Percentiles rank a stretch among this genome's conserved stretches.
phyloP scores from a whole-genome alignment of 805 yeast species.

The Candida peoriensis region DNA sequence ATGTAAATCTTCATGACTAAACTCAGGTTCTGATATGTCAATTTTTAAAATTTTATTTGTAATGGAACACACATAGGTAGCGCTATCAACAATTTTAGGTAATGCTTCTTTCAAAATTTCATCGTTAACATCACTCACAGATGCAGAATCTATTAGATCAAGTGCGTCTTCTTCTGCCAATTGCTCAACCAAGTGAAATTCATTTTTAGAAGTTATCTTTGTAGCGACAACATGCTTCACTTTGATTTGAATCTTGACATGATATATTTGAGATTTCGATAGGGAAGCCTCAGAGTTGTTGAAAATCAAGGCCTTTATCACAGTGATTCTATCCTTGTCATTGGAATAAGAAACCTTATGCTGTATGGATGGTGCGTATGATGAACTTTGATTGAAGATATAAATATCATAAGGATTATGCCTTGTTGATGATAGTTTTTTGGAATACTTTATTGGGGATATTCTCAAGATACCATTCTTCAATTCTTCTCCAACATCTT shows the following conservation, averaged over 20 bases:
- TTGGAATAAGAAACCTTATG: constrained; percentile 12
- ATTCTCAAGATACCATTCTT: constrained; percentile 25
- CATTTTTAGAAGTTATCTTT: constrained; percentile 24
- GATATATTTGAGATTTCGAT: constrained; percentile 24
- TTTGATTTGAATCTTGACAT: constrained; percentile 32
- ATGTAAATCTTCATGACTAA: constrained; percentile 40
- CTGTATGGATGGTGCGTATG: constrained; percentile 22
- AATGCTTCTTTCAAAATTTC: constrained; percentile 18
- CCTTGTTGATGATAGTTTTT: constrained; percentile 15
- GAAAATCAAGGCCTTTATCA: constrained; percentile 25
- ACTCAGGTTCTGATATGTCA: constrained; percentile 47
- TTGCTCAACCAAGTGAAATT: constrained; percentile 26
- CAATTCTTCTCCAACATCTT: constrained; percentile 8
- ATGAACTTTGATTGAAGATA: constrained; percentile 24
- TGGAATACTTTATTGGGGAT: constrained; percentile 28
- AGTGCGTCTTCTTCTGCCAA: constrained; percentile 24
- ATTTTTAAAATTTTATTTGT: constrained; percentile 47
- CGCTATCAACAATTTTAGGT: constrained; percentile 39
- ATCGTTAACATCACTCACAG: constrained; percentile 8
- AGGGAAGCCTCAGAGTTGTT: constrained; percentile 24
- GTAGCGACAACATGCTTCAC: constrained; percentile 14
- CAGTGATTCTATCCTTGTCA: constrained; percentile 18
- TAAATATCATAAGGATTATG: constrained; percentile 20
- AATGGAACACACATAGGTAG: constrained; percentile 40
- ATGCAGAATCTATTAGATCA: constrained; percentile 23